These are phyloP conservation scores for Myxozyma neglecta DNA, from an alignment of 805 yeast genomes.

Conservation along the genomic window DNA sequence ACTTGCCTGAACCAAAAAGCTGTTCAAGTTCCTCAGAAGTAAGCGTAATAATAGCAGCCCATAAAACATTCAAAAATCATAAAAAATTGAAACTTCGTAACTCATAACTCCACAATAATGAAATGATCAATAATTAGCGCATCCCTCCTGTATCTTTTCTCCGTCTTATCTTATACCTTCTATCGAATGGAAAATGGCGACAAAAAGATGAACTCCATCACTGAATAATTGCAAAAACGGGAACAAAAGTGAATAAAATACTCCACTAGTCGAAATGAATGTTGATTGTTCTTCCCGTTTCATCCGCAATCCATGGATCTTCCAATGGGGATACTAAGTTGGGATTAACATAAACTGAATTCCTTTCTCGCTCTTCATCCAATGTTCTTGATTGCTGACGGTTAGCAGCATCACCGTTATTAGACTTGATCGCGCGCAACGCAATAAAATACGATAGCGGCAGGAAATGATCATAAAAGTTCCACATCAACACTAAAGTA, in stretches of 20 bases:
- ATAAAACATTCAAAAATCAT: neutral
- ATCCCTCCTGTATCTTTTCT: neutral
- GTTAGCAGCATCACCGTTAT: neutral
- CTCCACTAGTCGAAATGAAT: conserved; percentile 16
- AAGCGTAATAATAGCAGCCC: neutral
- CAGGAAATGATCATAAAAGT: conserved; percentile 74
- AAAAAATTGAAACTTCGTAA: neutral
- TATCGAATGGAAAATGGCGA: neutral
- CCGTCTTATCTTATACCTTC: neutral
- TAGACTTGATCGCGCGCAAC: conserved; percentile 56
- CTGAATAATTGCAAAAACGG: neutral
- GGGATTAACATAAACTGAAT: conserved; percentile 77
- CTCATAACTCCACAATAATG: conserved; percentile 4
- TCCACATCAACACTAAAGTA: conserved; percentile 67
- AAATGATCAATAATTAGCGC: neutral
- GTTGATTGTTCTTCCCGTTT: conserved; percentile 22
- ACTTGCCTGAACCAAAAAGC: neutral
- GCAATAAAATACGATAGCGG: conserved; percentile 88
- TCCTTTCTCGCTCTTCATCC: conserved; percentile 73
- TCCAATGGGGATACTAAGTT: conserved; percentile 66
- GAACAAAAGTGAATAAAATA: neutral
- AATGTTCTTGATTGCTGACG: conserved; percentile 49
- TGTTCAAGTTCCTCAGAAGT: neutral
- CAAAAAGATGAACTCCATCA: neutral
- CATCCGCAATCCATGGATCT: conserved; percentile 74